Percentiles rank a stretch among this genome's conserved stretches.
phyloP scores from a whole-genome alignment of 192 early-diverging fungal genomes.

The Phlyctochytrium arcticum region DNA sequence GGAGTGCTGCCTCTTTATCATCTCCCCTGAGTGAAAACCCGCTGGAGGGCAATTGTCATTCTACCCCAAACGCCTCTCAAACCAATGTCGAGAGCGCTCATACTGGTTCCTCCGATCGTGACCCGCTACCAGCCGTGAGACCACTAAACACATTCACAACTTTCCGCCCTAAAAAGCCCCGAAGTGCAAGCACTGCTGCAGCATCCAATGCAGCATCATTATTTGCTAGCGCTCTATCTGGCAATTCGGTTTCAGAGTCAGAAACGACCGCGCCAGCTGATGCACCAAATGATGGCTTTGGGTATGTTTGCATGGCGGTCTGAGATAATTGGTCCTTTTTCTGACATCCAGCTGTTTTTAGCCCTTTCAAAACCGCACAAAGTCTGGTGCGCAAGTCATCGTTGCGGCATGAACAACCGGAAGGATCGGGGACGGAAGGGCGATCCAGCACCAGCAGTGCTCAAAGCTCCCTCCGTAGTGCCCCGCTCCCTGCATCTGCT shows the following conservation, averaged over 20 bases:
- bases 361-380: too few species aligned
- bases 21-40: neutral
- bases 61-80: neutral
- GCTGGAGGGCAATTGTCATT: neutral
- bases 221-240: neutral
- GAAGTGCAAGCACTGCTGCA: neutral
- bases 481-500: too few species aligned
- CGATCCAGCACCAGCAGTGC: too few species aligned
- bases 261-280: too few species aligned
- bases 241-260: neutral
- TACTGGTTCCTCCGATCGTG: neutral
- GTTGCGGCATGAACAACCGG: too few species aligned
- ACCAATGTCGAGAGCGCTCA: neutral
- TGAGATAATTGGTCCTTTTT: too few species aligned
- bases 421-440: too few species aligned
- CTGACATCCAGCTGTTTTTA: too few species aligned
- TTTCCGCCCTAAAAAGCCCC: constrained; percentile 15
- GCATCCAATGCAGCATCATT: constrained; percentile 1
- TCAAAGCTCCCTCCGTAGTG: too few species aligned
- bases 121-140: neutral
- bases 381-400: too few species aligned
- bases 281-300: neutral
- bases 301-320: neutral
- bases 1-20: neutral
- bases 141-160: neutral